Evolutionary conservation across 75 land plant genomes (phyloP).

Genomic region (Ceratopteris richardii): DNA sequence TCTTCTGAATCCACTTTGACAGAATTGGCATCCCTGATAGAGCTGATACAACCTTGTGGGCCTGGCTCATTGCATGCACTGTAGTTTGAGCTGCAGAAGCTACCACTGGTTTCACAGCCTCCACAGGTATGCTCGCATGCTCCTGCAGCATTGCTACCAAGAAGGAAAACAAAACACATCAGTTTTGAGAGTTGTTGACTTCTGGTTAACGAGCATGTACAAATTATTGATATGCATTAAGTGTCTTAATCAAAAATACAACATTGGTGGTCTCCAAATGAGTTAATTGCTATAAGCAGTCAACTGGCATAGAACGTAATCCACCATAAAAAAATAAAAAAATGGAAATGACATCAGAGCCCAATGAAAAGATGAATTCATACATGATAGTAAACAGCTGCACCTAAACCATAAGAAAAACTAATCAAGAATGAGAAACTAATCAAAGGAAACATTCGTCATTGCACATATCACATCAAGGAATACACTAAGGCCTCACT

Average conservation of each 20-base stretch:
- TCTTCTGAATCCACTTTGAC: conserved; percentile 4
- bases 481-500: no score
- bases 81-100: conserved; percentile 72
- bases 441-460: no score
- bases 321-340: no score
- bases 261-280: no score
- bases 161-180: background rate
- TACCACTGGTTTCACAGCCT: conserved; percentile 60
- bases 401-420: no score
- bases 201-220: background rate
- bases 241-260: background rate
- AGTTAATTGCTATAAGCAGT: no score
- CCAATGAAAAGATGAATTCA: no score
- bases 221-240: background rate
- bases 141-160: conserved; percentile 73
- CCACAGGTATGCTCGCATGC: conserved; percentile 57
- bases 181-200: background rate
- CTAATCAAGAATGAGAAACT: no score
- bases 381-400: no score
- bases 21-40: conserved; percentile 21
- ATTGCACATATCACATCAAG: no score
- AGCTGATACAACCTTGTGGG: conserved; percentile 40
- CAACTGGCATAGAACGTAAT: no score
- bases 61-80: conserved; percentile 49
- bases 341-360: no score